A percentile compares a stretch with the other conserved stretches of the same genome.
Evolutionary conservation across 345 rosid genomes (phyloP).

Genomic region (Lenwebbia sp.): DNA sequence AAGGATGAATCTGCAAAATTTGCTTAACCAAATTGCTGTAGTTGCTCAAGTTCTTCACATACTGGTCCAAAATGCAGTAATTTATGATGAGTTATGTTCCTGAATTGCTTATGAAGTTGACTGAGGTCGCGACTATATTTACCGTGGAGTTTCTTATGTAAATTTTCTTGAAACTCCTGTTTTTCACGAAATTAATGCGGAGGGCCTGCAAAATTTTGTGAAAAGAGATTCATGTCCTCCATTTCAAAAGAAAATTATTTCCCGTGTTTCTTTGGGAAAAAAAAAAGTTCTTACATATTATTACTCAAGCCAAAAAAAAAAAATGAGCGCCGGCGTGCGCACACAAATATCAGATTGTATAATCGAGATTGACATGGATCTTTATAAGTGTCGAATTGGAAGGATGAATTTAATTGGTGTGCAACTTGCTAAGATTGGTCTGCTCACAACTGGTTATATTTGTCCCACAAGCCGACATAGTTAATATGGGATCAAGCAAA

Average conservation of each 20-base stretch:
- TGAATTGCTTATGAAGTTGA: neutral
- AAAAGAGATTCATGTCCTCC: neutral
- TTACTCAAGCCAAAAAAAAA: no score
- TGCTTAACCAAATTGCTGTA: neutral
- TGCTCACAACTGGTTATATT: neutral
- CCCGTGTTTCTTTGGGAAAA: neutral
- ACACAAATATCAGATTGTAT: neutral
- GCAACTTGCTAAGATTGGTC: neutral
- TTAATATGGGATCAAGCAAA: neutral
- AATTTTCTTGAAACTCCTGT: neutral
- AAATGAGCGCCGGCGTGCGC: no score
- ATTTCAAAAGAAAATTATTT: neutral
- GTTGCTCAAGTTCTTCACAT: neutral
- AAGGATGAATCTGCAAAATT: neutral
- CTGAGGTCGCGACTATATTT: neutral
- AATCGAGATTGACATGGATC: neutral
- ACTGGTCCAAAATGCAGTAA: neutral
- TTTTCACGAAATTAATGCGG: neutral
- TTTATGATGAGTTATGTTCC: neutral
- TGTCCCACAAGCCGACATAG: neutral
- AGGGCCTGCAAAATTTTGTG: neutral
- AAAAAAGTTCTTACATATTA: no score
- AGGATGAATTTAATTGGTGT: neutral
- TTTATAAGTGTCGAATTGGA: neutral
- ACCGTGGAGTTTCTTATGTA: neutral